These are phyloP conservation scores for Tylopilus felleus DNA, from an alignment of 768 basidiomycete species.

Conservation along the genomic window DNA sequence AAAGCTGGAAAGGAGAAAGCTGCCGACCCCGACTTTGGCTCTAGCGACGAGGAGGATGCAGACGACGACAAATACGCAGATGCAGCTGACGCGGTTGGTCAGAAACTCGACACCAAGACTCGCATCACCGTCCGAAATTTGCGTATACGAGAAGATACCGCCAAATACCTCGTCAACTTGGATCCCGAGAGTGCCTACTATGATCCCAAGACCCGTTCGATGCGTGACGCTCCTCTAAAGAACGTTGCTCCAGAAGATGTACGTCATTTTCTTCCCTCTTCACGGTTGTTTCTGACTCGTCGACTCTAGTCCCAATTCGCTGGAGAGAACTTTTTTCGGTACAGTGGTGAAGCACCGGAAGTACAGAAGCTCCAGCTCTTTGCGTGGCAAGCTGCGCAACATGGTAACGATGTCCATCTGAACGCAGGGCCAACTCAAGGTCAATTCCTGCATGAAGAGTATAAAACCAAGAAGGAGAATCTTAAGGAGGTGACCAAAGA, in stretches of 20 bases:
- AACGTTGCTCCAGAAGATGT: constrained; percentile 86
- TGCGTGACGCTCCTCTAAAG: constrained; percentile 92
- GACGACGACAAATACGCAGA: constrained; percentile 99
- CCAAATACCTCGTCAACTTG: constrained; percentile 96
- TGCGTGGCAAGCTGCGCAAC: constrained; percentile 92
- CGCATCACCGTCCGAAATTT: constrained; percentile 97
- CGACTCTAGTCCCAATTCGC: constrained; percentile 73
- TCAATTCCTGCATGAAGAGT: constrained; percentile 87
- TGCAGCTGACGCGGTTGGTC: constrained; percentile 95
- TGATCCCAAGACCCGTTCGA: constrained; percentile 98
- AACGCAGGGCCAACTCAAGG: constrained; percentile 97
- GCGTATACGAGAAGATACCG: constrained; percentile 98
- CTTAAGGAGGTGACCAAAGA: constrained; percentile 85
- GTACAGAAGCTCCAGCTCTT: constrained; percentile 93
- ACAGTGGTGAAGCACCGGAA: constrained; percentile 88
- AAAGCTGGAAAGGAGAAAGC: constrained; percentile 79
- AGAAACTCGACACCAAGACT: constrained; percentile 97
- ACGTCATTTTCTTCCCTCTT: constrained; percentile 27
- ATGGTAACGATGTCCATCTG: constrained; percentile 92
- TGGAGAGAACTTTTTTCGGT: constrained; percentile 94
- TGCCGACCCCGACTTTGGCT: constrained; percentile 90
- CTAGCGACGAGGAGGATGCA: constrained; percentile 91
- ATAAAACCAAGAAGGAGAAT: constrained; percentile 88
- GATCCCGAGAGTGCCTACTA: constrained; percentile 97
- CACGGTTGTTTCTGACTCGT: neutral